Conservation (phyloP, 1,284 basidiomycete species). For the Psilocybe mexicana region DNA sequence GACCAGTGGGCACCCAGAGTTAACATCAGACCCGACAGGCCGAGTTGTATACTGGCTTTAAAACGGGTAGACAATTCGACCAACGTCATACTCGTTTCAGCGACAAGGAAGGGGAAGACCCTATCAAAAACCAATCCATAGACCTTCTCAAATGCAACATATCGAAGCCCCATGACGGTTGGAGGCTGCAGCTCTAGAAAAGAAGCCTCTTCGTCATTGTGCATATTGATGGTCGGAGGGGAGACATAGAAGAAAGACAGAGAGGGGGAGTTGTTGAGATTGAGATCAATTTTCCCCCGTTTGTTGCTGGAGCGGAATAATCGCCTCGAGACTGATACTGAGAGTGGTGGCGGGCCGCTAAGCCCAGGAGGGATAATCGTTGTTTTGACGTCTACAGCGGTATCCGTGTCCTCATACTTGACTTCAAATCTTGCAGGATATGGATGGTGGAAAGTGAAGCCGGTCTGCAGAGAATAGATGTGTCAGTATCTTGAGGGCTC, state of each 20-base stretch:
- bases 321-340: constrained; percentile 32
- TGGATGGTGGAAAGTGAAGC: constrained; percentile 30
- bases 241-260: constrained; percentile 34
- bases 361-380: constrained; percentile 22
- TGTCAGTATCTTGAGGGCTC: neutral
- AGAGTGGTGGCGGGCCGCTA: constrained; percentile 24
- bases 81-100: constrained; percentile 35
- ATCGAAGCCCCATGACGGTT: constrained; percentile 37
- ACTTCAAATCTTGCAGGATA: constrained; percentile 28
- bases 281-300: constrained; percentile 33
- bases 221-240: constrained; percentile 29
- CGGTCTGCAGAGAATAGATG: constrained; percentile 25
- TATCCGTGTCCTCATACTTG: constrained; percentile 36
- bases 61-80: constrained; percentile 38
- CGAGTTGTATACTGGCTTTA: constrained; percentile 34
- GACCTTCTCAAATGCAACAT: constrained; percentile 30
- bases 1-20: constrained; percentile 36
- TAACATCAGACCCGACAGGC: constrained; percentile 33
- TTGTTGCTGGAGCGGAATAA: constrained; percentile 34
- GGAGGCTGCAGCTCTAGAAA: constrained; percentile 27
- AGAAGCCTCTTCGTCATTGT: constrained; percentile 13
- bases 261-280: constrained; percentile 29
- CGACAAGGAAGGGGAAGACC: constrained; percentile 35
- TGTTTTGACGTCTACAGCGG: constrained; percentile 29
- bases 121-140: constrained; percentile 34